These are phyloP conservation scores for Exophiala sp. DNA, from an alignment of 2,329 filamentous ascomycete species.

Conservation along the genomic window DNA sequence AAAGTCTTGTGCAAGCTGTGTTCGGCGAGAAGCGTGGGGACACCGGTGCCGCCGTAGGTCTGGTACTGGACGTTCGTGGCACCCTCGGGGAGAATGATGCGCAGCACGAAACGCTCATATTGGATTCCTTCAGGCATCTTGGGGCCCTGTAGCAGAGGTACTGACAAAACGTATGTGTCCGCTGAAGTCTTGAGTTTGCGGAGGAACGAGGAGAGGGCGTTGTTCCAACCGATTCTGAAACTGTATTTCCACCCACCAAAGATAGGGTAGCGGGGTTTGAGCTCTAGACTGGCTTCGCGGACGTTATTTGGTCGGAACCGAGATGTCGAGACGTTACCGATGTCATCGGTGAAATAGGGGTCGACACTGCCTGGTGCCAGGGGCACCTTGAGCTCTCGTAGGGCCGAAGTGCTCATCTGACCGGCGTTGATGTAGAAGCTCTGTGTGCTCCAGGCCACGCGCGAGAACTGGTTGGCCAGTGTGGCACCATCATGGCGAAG, in stretches of 20 bases:
- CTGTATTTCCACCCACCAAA: conserved; percentile 99
- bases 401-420: conserved; percentile 69
- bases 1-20: conserved; percentile 75
- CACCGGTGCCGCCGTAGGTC: conserved; percentile 73
- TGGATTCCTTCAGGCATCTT: conserved; percentile 80
- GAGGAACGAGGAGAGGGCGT: conserved; percentile 72
- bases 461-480: conserved; percentile 67
- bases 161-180: conserved; percentile 77
- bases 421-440: conserved; percentile 57
- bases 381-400: conserved; percentile 78
- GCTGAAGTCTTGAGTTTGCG: conserved; percentile 56
- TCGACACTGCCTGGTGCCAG: conserved; percentile 76
- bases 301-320: conserved; percentile 64
- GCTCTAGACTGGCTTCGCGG: conserved; percentile 77
- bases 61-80: conserved; percentile 62
- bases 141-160: conserved; percentile 90
- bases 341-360: conserved; percentile 91
- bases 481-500: conserved; percentile 82
- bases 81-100: conserved; percentile 86
- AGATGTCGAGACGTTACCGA: conserved; percentile 95
- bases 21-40: conserved; percentile 65
- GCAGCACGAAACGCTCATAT: conserved; percentile 76
- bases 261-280: conserved; percentile 92
- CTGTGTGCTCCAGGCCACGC: conserved; percentile 70
- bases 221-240: conserved; percentile 95